These are phyloP conservation scores for Francoa sonchifolia DNA, from an alignment of 441 rosid species.

Conservation along the genomic window DNA sequence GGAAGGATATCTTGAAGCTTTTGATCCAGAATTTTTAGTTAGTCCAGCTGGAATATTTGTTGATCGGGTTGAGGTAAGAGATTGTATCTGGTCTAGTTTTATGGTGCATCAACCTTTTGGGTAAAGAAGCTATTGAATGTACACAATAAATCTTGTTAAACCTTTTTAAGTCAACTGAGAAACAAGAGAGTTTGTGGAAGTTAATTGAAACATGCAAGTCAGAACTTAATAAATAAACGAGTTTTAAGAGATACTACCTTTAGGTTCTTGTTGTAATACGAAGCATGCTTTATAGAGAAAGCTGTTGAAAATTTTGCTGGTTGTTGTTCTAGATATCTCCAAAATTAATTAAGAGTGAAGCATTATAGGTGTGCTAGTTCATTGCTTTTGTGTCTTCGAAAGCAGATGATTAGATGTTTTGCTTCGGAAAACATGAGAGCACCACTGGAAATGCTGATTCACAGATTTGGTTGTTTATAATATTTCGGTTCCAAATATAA, in stretches of 20 bases:
- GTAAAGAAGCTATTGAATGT: no score
- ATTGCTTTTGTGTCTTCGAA: no score
- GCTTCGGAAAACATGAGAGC: background rate
- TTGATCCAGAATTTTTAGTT: constrained; percentile 51
- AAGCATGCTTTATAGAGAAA: background rate
- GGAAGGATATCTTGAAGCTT: constrained; percentile 95
- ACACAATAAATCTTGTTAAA: no score
- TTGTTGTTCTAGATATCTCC: background rate
- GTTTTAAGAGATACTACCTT: no score
- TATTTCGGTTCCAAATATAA: no score
- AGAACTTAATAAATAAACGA: no score
- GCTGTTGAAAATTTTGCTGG: background rate
- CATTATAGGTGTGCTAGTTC: no score
- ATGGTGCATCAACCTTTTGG: no score
- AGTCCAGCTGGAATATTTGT: constrained; percentile 84
- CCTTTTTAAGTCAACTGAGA: no score
- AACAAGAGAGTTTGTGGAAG: background rate
- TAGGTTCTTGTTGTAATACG: background rate
- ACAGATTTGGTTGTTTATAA: no score
- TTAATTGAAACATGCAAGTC: background rate
- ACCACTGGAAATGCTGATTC: background rate
- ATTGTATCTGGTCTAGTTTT: no score
- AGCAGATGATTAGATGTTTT: background rate
- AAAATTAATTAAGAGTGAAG: no score
- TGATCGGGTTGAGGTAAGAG: constrained; percentile 66